Evolutionary conservation across 2,329 filamentous ascomycete species (phyloP), one percentile per base, ranked within the genome.

Genomic region (Calonectria honghensis): DNA sequence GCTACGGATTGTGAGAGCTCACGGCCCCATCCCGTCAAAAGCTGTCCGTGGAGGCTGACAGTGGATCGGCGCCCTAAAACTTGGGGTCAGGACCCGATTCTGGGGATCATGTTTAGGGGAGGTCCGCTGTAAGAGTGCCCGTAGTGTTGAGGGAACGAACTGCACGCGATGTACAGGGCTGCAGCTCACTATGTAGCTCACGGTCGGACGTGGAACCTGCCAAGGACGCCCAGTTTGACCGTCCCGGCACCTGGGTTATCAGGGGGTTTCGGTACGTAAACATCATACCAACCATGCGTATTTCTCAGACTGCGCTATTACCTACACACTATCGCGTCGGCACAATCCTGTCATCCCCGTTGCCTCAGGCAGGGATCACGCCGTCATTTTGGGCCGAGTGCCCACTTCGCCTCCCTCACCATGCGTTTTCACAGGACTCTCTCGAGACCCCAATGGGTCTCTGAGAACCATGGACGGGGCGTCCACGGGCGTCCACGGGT

Each of bases 301-400:
- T 52, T 74, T 51, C 32, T 68, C 57, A 61, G 77, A 75, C 71
- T 59, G 70, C 24, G 35, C 51, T n/a, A 52, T 37, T n/a, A n/a
- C 18, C 35, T 9, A 41, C 37, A 39, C 57, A 63, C 57, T 41
- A 51, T 35, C 14, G 27, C 31, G 31, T 65, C 27, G 67, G 79
- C 77, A 80, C 29, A 61, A 76, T 57, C 24, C 59, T 24, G 13
- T 45, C 31, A 61, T 4, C 39, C 35, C n/a, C 71, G 48, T 51
- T 81, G 83, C 83, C 83, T 85, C 68, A 84, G 83, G 83, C 83
- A 81, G 3, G 32, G 35, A 29, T 63, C 7, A 51, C n/a, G 31
- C 74, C 65, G 52, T 77, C 78, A 77, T 76, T 72, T 61, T 79
- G 76, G 76, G 39, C 72, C 73, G 70, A 79, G 76, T 69, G 75